Conservation (phyloP, 371 early-diverging fungal genomes). For the Lichtheimia ramosa region DNA sequence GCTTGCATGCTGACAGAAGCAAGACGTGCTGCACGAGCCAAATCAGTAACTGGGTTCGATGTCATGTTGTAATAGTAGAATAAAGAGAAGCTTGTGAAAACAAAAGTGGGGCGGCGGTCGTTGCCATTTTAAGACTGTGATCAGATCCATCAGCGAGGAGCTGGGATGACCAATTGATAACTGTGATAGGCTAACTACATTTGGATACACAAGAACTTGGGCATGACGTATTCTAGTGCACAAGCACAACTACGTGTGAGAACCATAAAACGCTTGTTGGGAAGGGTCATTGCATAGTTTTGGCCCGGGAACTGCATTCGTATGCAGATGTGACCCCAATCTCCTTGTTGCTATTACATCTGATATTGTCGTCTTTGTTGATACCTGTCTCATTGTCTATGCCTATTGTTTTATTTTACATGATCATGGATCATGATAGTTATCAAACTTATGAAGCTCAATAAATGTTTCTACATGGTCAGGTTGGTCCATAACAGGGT, state of each 20-base stretch:
- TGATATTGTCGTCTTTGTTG: no score
- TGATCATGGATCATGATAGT: background rate
- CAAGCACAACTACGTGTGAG: no score
- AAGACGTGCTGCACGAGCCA: slow-evolving; percentile 73
- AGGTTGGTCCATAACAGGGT: background rate
- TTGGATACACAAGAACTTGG: no score
- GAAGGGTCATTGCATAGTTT: no score
- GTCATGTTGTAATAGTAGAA: slow-evolving; percentile 9
- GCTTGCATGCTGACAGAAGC: slow-evolving; percentile 84
- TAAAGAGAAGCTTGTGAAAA: slow-evolving; percentile 1
- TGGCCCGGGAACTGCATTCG: no score
- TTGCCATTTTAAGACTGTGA: no score
- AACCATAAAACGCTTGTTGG: background rate
- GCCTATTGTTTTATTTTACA: background rate
- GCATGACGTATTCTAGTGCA: no score
- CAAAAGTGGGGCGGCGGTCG: background rate
- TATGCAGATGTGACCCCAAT: no score
- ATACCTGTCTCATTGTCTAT: background rate
- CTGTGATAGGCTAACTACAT: no score
- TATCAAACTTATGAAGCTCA: slow-evolving; percentile 46
- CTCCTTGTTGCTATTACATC: no score
- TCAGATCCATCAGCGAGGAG: no score
- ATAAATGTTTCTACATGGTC: slow-evolving; percentile 25
- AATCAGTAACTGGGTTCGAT: slow-evolving; percentile 43
- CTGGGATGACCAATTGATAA: no score